These are phyloP conservation scores for Xerocomellus dryophilus DNA, from an alignment of 768 basidiomycete species.

Conservation along the genomic window DNA sequence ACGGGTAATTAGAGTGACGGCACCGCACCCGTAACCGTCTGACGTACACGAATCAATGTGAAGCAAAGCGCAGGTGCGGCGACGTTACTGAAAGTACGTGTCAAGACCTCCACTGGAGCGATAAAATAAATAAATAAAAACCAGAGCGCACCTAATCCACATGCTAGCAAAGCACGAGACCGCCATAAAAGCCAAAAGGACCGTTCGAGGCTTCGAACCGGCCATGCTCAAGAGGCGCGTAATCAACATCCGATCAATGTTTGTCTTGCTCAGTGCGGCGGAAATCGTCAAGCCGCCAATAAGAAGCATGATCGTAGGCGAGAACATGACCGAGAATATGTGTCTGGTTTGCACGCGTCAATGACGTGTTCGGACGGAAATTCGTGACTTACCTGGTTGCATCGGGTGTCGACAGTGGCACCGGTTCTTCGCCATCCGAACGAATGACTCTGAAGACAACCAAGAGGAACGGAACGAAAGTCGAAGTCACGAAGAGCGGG, in stretches of 20 bases:
- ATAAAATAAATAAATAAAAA: neutral
- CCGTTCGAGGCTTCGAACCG: slow-evolving; percentile 80
- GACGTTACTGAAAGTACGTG: slow-evolving; percentile 64
- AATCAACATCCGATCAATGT: slow-evolving; percentile 88
- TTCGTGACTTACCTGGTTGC: slow-evolving; percentile 73
- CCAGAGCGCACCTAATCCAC: slow-evolving; percentile 84
- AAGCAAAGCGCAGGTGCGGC: slow-evolving; percentile 97
- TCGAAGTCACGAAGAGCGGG: slow-evolving; percentile 95
- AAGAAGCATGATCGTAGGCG: slow-evolving; percentile 96
- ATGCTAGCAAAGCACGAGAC: slow-evolving; percentile 98
- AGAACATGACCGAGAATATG: slow-evolving; percentile 95
- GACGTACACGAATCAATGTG: slow-evolving; percentile 83
- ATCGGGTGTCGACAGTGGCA: slow-evolving; percentile 53
- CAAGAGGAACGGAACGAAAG: slow-evolving; percentile 81
- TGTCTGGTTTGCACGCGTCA: slow-evolving; percentile 46
- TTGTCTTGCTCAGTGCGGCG: slow-evolving; percentile 92
- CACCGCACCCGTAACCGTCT: neutral
- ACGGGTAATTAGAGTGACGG: slow-evolving; percentile 1
- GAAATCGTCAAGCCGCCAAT: slow-evolving; percentile 98
- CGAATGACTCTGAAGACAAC: slow-evolving; percentile 82
- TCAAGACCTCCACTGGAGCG: slow-evolving; percentile 1
- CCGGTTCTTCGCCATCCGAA: slow-evolving; percentile 42
- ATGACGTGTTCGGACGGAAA: neutral
- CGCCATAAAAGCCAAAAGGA: slow-evolving; percentile 91
- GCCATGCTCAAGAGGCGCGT: slow-evolving; percentile 88